Conservation (phyloP, 1,284 basidiomycete genomes). For the Tylopilus sp. region DNA sequence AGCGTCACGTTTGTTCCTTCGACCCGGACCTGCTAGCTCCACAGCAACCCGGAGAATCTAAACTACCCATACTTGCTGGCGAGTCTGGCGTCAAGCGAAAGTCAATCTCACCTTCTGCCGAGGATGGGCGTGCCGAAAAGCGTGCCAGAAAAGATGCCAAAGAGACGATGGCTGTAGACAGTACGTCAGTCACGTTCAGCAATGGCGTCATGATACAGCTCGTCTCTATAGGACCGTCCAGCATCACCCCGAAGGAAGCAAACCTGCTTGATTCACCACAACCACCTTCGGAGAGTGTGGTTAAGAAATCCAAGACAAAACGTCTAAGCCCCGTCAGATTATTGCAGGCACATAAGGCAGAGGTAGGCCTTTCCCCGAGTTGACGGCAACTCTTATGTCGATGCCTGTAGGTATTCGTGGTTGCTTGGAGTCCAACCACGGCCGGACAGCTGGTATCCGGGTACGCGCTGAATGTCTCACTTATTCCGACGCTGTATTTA, state of each 20-base stretch:
- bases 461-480: conserved; percentile 37
- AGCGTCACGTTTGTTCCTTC: conserved; percentile 61
- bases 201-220: neutral
- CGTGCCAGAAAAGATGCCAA: conserved; percentile 45
- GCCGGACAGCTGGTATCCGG: conserved; percentile 67
- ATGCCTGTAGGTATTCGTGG: conserved; percentile 67
- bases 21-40: conserved; percentile 35
- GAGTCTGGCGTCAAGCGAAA: conserved; percentile 44
- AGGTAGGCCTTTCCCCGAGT: conserved; percentile 40
- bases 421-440: conserved; percentile 73
- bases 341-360: conserved; percentile 57
- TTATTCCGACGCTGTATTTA: neutral
- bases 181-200: conserved; percentile 12
- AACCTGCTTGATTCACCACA: conserved; percentile 24
- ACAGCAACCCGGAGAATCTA: conserved; percentile 23
- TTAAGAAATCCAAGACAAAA: conserved; percentile 38
- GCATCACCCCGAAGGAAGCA: conserved; percentile 19
- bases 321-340: conserved; percentile 45
- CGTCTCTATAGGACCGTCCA: conserved; percentile 12
- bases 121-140: conserved; percentile 49
- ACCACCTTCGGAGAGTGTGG: conserved; percentile 12
- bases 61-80: conserved; percentile 1
- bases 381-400: conserved; percentile 1
- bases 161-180: conserved; percentile 39
- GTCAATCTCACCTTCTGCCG: conserved; percentile 40